Percentiles rank a stretch among this genome's conserved stretches.
Conservation (phyloP, 192 early-diverging fungal genomes). For the Endogone sp. region DNA sequence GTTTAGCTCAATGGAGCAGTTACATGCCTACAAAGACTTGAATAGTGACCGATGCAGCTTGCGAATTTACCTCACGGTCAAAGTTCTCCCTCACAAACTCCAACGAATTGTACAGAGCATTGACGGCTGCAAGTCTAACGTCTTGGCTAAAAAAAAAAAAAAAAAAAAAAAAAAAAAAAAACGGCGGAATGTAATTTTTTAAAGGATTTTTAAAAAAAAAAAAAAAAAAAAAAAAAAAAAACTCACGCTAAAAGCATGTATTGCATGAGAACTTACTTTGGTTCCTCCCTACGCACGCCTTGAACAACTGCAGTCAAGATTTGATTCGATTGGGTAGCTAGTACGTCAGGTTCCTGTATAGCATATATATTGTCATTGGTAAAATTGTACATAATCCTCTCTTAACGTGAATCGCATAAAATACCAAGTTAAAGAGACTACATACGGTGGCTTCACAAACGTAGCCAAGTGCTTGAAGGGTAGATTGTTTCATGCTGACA, state of each 20-base stretch:
- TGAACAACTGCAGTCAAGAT: conserved; percentile 94
- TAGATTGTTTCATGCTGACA: conserved; percentile 68
- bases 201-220: background rate
- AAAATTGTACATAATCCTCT: conserved; percentile 1
- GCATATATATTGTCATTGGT: background rate
- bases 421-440: background rate
- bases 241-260: background rate
- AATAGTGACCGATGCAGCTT: background rate
- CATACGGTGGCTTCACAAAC: conserved; percentile 87
- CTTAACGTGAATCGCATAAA: background rate
- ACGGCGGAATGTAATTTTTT: too few species aligned
- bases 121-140: conserved; percentile 84
- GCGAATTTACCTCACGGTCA: conserved; percentile 67
- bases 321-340: conserved; percentile 77
- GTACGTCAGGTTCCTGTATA: conserved; percentile 68
- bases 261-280: conserved; percentile 42
- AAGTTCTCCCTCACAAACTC: conserved; percentile 96
- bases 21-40: background rate
- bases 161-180: conserved; percentile 14
- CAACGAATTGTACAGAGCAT: conserved; percentile 90
- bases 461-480: conserved; percentile 88
- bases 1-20: background rate
- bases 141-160: conserved; percentile 51
- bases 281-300: conserved; percentile 93
- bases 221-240: conserved; percentile 9